phyloP scores from a whole-genome alignment of 176 grass and related monocot genomes.

The Eragrostis curvula region DNA sequence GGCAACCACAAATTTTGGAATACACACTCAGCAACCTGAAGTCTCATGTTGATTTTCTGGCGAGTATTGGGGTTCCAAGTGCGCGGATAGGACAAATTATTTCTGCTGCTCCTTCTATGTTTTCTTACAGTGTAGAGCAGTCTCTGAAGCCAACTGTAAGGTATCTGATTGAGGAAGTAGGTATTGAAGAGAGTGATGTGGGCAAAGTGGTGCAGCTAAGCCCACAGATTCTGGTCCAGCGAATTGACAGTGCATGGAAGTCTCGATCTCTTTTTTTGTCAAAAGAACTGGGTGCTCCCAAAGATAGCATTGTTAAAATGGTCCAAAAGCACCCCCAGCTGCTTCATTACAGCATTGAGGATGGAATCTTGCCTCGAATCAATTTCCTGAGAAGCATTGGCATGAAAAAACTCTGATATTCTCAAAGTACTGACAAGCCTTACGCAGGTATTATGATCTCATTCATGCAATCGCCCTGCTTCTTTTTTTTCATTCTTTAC shows the following conservation, averaged over 20 bases:
- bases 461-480: constrained; percentile 9
- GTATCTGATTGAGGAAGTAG: constrained; percentile 91
- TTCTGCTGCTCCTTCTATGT: constrained; percentile 79
- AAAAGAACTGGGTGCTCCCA: constrained; percentile 85
- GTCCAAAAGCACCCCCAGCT: constrained; percentile 93
- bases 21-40: constrained; percentile 89
- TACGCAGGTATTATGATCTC: constrained; percentile 77
- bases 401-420: constrained; percentile 74
- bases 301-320: constrained; percentile 94
- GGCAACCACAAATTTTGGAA: constrained; percentile 93
- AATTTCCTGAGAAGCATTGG: constrained; percentile 93
- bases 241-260: constrained; percentile 85
- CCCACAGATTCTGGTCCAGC: constrained; percentile 91
- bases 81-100: constrained; percentile 77
- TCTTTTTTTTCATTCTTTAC: constrained; percentile 9
- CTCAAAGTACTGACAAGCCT: constrained; percentile 94
- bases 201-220: constrained; percentile 95
- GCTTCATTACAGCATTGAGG: constrained; percentile 96
- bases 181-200: constrained; percentile 80
- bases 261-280: constrained; percentile 81
- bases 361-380: constrained; percentile 94
- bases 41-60: constrained; percentile 84
- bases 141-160: constrained; percentile 84
- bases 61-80: constrained; percentile 65
- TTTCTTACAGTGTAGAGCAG: constrained; percentile 92